phyloP scores from a whole-genome alignment of 2,329 filamentous ascomycete species.

The Aspergillus quadricinctus region DNA sequence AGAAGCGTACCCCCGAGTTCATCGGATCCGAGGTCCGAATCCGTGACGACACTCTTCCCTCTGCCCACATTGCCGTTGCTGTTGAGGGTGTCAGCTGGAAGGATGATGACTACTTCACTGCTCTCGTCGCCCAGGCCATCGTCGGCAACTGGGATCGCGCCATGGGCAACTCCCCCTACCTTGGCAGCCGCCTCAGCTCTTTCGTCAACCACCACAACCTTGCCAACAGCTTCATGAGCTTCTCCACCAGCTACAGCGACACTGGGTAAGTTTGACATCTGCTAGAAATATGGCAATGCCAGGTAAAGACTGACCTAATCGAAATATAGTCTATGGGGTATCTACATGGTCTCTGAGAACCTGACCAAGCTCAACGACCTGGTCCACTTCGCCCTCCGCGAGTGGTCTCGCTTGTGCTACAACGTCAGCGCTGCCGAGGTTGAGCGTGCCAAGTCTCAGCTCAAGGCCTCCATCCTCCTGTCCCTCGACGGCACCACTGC shows the following conservation, averaged over 20 bases:
- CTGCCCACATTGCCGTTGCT: constrained; percentile 95
- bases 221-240: constrained; percentile 99
- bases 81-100: constrained; percentile 99
- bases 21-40: constrained; percentile 93
- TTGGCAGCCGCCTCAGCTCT: constrained; percentile 95
- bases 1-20: constrained; percentile 89
- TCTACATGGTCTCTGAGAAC: constrained; percentile 95
- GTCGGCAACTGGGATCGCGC: constrained; percentile 99
- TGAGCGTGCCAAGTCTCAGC: constrained; percentile 97
- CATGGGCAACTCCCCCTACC: constrained; percentile 94
- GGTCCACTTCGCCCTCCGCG: constrained; percentile 94
- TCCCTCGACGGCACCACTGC: constrained; percentile 97
- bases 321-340: constrained; percentile 83
- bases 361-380: constrained; percentile 85
- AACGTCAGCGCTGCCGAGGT: constrained; percentile 85
- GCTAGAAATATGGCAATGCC: neutral
- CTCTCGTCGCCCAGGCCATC: constrained; percentile 93
- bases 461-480: constrained; percentile 96
- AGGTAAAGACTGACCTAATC: constrained; percentile 10
- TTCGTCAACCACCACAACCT: constrained; percentile 92
- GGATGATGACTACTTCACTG: constrained; percentile 98
- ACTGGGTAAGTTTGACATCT: constrained; percentile 68
- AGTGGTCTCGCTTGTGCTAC: constrained; percentile 93
- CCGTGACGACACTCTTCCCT: constrained; percentile 92
- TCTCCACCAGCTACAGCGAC: constrained; percentile 98